A percentile compares a stretch with the other conserved stretches of the same genome.
phyloP scores from a whole-genome alignment of 2,329 filamentous ascomycete species.

The Ceratocystis colombiana region DNA sequence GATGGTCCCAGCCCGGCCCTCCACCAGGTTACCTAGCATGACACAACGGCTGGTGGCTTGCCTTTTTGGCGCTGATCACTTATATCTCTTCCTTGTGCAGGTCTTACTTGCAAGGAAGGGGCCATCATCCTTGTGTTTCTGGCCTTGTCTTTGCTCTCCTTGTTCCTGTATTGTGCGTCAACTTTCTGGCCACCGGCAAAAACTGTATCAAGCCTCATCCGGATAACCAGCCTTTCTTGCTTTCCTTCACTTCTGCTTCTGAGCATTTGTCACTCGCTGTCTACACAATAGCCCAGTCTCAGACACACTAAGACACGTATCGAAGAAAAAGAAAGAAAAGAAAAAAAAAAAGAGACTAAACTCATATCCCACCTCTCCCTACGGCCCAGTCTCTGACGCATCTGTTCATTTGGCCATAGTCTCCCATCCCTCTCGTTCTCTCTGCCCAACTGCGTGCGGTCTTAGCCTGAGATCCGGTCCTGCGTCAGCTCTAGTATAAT shows the following conservation, averaged over 20 bases:
- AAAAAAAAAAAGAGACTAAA: no score
- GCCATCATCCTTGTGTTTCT: not conserved
- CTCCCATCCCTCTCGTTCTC: not conserved
- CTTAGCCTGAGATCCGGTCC: slow-evolving; percentile 3
- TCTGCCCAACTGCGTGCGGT: not conserved
- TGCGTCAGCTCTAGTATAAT: slow-evolving; percentile 2
- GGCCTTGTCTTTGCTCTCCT: not conserved
- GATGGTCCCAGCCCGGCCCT: not conserved
- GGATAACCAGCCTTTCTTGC: not conserved
- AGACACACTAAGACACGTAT: no score
- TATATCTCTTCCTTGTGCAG: not conserved
- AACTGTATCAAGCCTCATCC: not conserved
- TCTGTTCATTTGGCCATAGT: not conserved
- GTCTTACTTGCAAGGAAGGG: slow-evolving; percentile 7
- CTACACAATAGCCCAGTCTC: no score
- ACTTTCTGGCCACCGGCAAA: not conserved
- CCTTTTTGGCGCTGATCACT: slow-evolving; percentile 12
- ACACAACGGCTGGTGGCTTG: slow-evolving; percentile 10
- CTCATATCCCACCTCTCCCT: not conserved
- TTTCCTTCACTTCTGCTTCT: slow-evolving; percentile 5
- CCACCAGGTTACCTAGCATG: not conserved
- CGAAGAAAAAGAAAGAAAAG: no score
- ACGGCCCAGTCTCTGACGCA: not conserved
- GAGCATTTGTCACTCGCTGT: no score
- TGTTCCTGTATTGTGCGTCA: slow-evolving; percentile 1